phyloP scores from a whole-genome alignment of 805 yeast genomes.

The Sungouiella blattae region DNA sequence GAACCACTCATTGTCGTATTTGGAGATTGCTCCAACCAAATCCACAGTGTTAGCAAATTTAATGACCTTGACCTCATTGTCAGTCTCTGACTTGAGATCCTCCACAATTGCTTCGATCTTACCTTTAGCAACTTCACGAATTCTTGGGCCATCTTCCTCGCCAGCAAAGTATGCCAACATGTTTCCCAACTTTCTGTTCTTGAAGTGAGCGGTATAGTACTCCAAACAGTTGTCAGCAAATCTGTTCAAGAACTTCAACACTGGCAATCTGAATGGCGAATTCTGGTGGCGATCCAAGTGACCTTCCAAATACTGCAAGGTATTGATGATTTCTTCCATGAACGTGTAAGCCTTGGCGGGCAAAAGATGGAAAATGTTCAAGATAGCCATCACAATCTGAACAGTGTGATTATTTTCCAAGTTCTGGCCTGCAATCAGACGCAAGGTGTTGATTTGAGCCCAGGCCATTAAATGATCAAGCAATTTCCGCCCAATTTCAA shows the following conservation, averaged over 20 bases:
- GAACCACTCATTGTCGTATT: constrained; percentile 58
- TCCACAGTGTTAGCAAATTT: constrained; percentile 75
- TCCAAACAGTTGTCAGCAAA: constrained; percentile 73
- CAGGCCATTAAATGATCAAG: constrained; percentile 93
- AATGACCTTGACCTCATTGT: constrained; percentile 51
- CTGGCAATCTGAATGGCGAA: constrained; percentile 90
- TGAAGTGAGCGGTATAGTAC: constrained; percentile 64
- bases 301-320: constrained; percentile 74
- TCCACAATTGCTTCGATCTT: constrained; percentile 49
- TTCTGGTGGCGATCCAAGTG: constrained; percentile 77
- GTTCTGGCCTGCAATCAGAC: constrained; percentile 75
- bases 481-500: constrained; percentile 90
- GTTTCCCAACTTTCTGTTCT: constrained; percentile 60
- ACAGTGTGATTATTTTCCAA: constrained; percentile 78
- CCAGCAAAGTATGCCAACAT: constrained; percentile 65
- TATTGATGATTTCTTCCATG: constrained; percentile 78
- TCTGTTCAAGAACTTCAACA: constrained; percentile 80
- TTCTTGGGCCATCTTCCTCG: constrained; percentile 48
- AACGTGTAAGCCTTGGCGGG: constrained; percentile 92
- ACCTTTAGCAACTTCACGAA: constrained; percentile 54
- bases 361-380: constrained; percentile 84
- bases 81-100: constrained; percentile 46
- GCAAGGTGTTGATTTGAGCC: constrained; percentile 81
- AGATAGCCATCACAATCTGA: constrained; percentile 81
- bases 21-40: constrained; percentile 51